Percentiles rank a stretch among this genome's conserved stretches.
These are phyloP conservation scores for Funneliformis caledonium DNA, from an alignment of 371 early-diverging fungal species.

Conservation along the genomic window DNA sequence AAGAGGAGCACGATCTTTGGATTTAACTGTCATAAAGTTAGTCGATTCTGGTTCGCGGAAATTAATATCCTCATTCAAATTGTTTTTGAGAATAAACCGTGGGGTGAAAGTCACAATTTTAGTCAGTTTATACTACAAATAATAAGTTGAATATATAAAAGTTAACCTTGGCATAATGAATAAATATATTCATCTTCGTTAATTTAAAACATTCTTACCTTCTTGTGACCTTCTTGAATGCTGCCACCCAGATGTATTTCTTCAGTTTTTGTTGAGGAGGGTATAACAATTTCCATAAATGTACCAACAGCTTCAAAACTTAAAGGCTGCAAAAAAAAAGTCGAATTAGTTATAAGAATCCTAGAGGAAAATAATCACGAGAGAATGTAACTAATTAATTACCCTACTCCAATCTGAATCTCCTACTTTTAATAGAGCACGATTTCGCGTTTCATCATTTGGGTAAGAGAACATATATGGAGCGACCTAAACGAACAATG, in stretches of 20 bases:
- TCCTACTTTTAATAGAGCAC: slow-evolving; percentile 77
- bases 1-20: slow-evolving; percentile 70
- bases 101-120: slow-evolving; percentile 92
- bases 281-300: slow-evolving; percentile 76
- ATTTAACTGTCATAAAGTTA: slow-evolving; percentile 54
- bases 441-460: slow-evolving; percentile 78
- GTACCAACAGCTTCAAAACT: slow-evolving; percentile 97
- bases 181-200: not conserved
- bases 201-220: slow-evolving; percentile 48
- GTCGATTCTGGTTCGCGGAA: slow-evolving; percentile 75
- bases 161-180: not conserved
- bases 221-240: slow-evolving; percentile 78
- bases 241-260: slow-evolving; percentile 84
- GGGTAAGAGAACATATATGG: slow-evolving; percentile 97
- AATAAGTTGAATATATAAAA: not conserved
- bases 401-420: slow-evolving; percentile 87
- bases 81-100: slow-evolving; percentile 90
- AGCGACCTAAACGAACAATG: slow-evolving; percentile 50
- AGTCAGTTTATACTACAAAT: slow-evolving; percentile 68
- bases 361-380: not conserved
- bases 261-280: slow-evolving; percentile 55
- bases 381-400: slow-evolving; percentile 23
- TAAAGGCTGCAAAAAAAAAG: slow-evolving; percentile 59
- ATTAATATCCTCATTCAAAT: slow-evolving; percentile 68
- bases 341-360: not conserved